Base-by-base conservation (phyloP, 1,284 basidiomycete species). In the Fistulinella staudtii region DNA sequence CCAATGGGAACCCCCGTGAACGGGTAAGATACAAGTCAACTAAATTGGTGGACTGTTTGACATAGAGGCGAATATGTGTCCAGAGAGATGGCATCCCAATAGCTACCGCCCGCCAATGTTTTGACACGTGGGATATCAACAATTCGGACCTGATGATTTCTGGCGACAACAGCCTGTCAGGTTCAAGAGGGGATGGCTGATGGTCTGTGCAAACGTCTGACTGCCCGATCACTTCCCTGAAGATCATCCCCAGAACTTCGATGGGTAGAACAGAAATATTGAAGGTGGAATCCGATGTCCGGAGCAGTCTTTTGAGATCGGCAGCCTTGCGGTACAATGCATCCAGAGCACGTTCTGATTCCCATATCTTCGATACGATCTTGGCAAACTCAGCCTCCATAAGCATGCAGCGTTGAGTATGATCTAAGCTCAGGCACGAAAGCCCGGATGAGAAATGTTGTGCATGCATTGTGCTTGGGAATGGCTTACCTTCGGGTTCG, bases 121-220 rank as follows among this genome's bases (percentile, higher is more conserved):
- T 61, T 17, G 64, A 61, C 42, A 66, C 54, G 20, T 63, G 63
- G n/a, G 64, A 58, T 33, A 61, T 18, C 21, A 58, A 23, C n/a
- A 61, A 46, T 41, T 63, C 60, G 2, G 60, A 54, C 39, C 56
- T 50, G 14, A 31, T 9, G 14, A 25, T 20, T 10, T 17, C 33
- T 3, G 6, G 15, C 13, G 46, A 28, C 44, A 48, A 50, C 5
- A 25, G 30, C 35, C 38, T 46, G 29, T 49, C 18, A 30, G 27
- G 31, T 28, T 46, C 41, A 24, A 31, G 28, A 13, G 27, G 35
- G 13, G 37, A 39, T 15, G 40, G 17, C 6, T 24, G 43, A 30
- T 43, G 41, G 14, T 37, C 46, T 18, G 10, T 24, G 33, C 10
- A 41, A 15, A 24, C 17, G 39, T 34, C 25, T 8, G 54, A 35